A percentile compares a stretch with the other conserved stretches of the same genome.
Conservation (phyloP, 768 basidiomycete species). For the Hypholoma sublateritium region DNA sequence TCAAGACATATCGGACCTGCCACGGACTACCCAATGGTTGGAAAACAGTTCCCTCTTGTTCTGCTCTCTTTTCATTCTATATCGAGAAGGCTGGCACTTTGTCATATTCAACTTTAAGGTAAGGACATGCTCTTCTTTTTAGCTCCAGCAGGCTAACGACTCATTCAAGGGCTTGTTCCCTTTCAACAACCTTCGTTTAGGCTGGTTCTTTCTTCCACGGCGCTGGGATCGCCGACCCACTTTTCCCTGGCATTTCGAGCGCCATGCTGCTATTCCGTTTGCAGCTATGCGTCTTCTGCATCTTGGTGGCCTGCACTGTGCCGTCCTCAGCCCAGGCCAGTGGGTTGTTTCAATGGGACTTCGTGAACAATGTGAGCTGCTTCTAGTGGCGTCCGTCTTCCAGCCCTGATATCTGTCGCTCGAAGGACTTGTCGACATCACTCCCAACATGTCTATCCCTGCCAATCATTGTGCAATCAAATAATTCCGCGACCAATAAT, state of each 20-base stretch:
- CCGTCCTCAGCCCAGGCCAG: constrained; percentile 12
- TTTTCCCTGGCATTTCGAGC: neutral
- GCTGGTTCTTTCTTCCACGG: neutral
- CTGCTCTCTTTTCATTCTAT: neutral
- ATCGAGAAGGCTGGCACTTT: neutral
- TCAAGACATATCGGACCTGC: neutral
- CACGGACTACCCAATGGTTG: neutral
- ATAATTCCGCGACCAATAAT: constrained; percentile 13
- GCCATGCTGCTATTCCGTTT: neutral
- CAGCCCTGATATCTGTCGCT: neutral
- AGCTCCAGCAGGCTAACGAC: neutral
- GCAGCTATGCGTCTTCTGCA: neutral
- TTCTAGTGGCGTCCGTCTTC: neutral
- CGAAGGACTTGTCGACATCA: constrained; percentile 16
- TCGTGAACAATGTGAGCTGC: constrained; percentile 12
- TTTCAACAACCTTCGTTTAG: neutral
- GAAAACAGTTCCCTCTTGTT: neutral
- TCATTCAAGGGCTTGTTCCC: neutral
- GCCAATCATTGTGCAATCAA: constrained; percentile 25
- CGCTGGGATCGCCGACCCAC: neutral
- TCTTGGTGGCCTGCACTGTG: neutral
- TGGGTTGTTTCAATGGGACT: constrained; percentile 20
- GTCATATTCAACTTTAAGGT: neutral
- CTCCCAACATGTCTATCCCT: constrained; percentile 28
- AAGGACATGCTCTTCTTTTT: neutral